phyloP scores from a whole-genome alignment of 129 eudicot species.

The Pseudognaphalium luteoalbum region DNA sequence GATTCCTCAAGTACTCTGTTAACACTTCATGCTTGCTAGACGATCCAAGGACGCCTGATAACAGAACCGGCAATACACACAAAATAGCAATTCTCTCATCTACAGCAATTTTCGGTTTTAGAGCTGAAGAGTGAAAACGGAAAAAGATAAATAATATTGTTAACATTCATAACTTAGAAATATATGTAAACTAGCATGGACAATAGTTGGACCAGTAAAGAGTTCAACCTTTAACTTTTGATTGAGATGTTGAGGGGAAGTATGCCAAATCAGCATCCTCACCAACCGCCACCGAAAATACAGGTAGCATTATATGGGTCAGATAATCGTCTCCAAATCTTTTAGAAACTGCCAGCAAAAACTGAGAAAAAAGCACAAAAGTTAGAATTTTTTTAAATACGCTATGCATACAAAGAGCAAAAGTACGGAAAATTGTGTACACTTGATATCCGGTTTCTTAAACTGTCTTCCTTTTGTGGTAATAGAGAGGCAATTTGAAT shows the following conservation, averaged over 20 bases:
- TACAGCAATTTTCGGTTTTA: conserved; percentile 64
- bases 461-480: conserved; percentile 85
- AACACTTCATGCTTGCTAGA: conserved; percentile 70
- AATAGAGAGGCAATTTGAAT: conserved; percentile 73
- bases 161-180: conserved; percentile 5
- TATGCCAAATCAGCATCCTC: conserved; percentile 63
- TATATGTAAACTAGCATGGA: neutral
- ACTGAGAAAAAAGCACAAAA: conserved; percentile 44
- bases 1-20: conserved; percentile 68
- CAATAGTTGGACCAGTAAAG: neutral
- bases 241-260: conserved; percentile 58
- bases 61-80: conserved; percentile 79
- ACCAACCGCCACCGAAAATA: conserved; percentile 83
- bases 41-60: conserved; percentile 86
- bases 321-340: conserved; percentile 76
- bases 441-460: conserved; percentile 71
- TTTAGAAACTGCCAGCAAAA: conserved; percentile 66
- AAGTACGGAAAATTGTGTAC: conserved; percentile 34
- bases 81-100: conserved; percentile 72
- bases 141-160: neutral
- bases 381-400: conserved; percentile 14
- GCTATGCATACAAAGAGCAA: neutral
- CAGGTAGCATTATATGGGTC: conserved; percentile 76
- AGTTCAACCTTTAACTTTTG: conserved; percentile 64
- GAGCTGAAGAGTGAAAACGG: conserved; percentile 40